Percentiles rank a stretch among this genome's conserved stretches.
Evolutionary conservation across 495 filamentous ascomycete species (phyloP).

Genomic region (Daldinia loculata): DNA sequence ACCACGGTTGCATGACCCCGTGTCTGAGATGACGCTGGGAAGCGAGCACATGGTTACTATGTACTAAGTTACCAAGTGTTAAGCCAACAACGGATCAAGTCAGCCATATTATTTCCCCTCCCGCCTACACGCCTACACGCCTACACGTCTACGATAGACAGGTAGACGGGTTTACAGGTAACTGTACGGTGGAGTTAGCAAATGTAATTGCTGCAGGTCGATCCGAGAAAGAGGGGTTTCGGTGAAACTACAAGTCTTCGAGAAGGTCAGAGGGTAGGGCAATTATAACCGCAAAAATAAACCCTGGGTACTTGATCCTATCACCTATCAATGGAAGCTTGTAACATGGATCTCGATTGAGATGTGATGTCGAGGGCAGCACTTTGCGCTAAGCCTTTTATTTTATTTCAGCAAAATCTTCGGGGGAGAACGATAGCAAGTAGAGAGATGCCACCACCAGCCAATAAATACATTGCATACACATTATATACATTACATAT

Average conservation of each 20-base stretch:
- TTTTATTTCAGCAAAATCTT: background rate
- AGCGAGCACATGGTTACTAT: slow-evolving; percentile 32
- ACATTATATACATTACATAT: background rate
- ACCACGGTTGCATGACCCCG: slow-evolving; percentile 41
- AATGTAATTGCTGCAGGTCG: slow-evolving; percentile 31
- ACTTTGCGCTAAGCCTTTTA: slow-evolving; percentile 5
- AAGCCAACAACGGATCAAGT: slow-evolving; percentile 24
- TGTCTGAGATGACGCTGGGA: slow-evolving; percentile 43
- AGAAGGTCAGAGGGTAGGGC: slow-evolving; percentile 19
- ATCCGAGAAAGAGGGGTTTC: slow-evolving; percentile 32
- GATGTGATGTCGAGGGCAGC: slow-evolving; percentile 26
- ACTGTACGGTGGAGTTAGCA: slow-evolving; percentile 29
- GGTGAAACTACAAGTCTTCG: slow-evolving; percentile 21
- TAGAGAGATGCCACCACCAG: background rate
- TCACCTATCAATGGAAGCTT: slow-evolving; percentile 24
- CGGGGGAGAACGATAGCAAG: background rate
- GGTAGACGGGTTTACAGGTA: background rate
- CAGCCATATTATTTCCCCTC: slow-evolving; percentile 20
- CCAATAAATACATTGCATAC: background rate
- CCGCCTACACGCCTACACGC: background rate
- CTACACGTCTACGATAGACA: background rate
- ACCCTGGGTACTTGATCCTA: slow-evolving; percentile 12
- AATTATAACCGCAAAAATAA: slow-evolving; percentile 33
- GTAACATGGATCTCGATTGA: slow-evolving; percentile 37
- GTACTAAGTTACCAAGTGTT: slow-evolving; percentile 6